Base-by-base conservation (phyloP, 2,329 filamentous ascomycete genomes). In the Hansfordia pulvinata region DNA sequence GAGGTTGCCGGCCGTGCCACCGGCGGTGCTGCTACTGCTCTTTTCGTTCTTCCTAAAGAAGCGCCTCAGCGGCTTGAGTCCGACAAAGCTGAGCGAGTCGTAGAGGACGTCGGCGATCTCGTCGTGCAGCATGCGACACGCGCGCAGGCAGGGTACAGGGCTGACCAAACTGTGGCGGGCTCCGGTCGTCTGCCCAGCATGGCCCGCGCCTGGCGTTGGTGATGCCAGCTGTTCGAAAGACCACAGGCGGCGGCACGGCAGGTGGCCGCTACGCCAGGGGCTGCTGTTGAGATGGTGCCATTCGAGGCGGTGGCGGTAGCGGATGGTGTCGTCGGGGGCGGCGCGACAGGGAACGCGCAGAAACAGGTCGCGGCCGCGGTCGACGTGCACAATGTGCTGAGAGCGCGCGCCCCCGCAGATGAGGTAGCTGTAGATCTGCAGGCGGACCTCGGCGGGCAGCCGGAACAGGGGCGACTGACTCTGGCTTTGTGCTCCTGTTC, bases 221-320 rank as follows among this genome's bases (percentile, higher is more conserved):
- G 7, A 14, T 7, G 10, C 12, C 21, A 11, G 21, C 8, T 5
- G 21, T 10, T 10, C n/a, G n/a, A n/a, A n/a, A 17, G 8, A 17
- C 5, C 6, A 17, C 14, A 5, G 21, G 7, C 9, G 19, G 8
- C 14, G 14, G 18, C n/a, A 20, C 20, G 9, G 16, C 16, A 17
- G 26, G 26, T 28, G 26, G n/a, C 26, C 26, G 16, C 20, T 20
- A n/a, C 26, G 26, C 26, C 26, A 28, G 15, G 26, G 20, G 15
- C 26, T 28, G 18, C 15, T 22, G 26, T 10, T 8, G 6, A 28
- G 11, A 16, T 20, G 18, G 9, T 11, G 16, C 12, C 10, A 12
- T 15, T 28, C 26, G 6, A 20, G 6, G 5, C 12, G 14, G 16
- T 28, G 20, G 12, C 19, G 12, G 19, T 10, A 23, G 10, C 7